Conservation (phyloP, 2,329 filamentous ascomycete genomes). For the Fusarium sp. region DNA sequence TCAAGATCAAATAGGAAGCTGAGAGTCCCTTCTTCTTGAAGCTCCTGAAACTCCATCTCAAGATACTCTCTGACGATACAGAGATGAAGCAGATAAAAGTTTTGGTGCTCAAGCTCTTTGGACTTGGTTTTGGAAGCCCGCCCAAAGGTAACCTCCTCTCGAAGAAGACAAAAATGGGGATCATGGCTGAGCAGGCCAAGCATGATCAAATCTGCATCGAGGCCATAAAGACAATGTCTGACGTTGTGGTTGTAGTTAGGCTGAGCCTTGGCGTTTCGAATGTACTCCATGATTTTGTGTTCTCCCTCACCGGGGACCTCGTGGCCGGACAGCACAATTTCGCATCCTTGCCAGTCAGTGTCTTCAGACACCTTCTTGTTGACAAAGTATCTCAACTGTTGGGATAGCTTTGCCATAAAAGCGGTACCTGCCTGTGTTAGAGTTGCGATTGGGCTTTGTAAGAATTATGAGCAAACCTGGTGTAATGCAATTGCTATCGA, state of each 20-base stretch:
- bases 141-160: conserved; percentile 98
- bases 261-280: conserved; percentile 96
- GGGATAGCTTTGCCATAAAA: conserved; percentile 97
- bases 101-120: conserved; percentile 97
- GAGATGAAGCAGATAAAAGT: conserved; percentile 96
- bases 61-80: conserved; percentile 98
- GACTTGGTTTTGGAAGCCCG: conserved; percentile 88
- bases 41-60: conserved; percentile 95
- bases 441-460: background rate
- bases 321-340: conserved; percentile 95
- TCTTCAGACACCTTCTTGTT: conserved; percentile 99
- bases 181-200: conserved; percentile 96
- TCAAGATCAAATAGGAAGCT: conserved; percentile 92
- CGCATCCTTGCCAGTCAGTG: conserved; percentile 95
- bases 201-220: conserved; percentile 99
- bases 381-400: conserved; percentile 97
- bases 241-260: conserved; percentile 92
- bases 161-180: conserved; percentile 95
- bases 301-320: conserved; percentile 98
- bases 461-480: conserved; percentile 68
- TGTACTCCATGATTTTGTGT: conserved; percentile 99
- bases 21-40: conserved; percentile 79
- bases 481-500: conserved; percentile 99
- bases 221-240: conserved; percentile 95
- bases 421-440: conserved; percentile 71